Evolutionary conservation across 2,329 filamentous ascomycete species (phyloP).

Genomic region (Monosporascus sp.): DNA sequence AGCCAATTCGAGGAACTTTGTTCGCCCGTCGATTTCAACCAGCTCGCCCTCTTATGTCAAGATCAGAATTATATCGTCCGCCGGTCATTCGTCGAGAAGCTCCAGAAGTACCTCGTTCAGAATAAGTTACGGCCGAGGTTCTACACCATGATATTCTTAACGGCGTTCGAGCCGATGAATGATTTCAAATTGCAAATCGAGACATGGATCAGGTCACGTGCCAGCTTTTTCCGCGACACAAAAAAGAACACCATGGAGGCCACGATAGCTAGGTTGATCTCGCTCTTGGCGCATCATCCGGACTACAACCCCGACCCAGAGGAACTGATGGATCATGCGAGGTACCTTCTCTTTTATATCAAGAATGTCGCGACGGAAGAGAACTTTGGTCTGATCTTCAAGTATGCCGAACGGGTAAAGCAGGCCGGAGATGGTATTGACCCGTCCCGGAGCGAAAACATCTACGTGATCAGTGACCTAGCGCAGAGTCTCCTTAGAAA

Average conservation of each 20-base stretch:
- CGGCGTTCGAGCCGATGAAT: constrained; percentile 81
- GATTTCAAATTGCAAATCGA: constrained; percentile 69
- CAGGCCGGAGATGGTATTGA: constrained; percentile 77
- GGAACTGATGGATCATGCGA: constrained; percentile 74
- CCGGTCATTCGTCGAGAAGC: constrained; percentile 70
- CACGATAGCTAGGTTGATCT: constrained; percentile 75
- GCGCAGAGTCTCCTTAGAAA: constrained; percentile 75
- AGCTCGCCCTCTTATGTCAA: constrained; percentile 74
- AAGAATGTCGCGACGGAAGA: constrained; percentile 76
- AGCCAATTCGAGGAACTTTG: constrained; percentile 74
- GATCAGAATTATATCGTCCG: constrained; percentile 72
- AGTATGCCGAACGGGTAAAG: constrained; percentile 89
- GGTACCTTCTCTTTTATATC: constrained; percentile 88
- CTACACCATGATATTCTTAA: constrained; percentile 84
- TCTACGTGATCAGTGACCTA: constrained; percentile 86
- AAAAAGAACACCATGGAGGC: constrained; percentile 70
- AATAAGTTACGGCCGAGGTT: constrained; percentile 68
- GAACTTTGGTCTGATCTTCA: constrained; percentile 84
- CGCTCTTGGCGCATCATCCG: constrained; percentile 86
- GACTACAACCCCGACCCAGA: constrained; percentile 68
- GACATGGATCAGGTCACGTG: constrained; percentile 84
- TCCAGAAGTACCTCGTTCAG: constrained; percentile 85
- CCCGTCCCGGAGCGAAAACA: constrained; percentile 60
- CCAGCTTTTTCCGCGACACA: constrained; percentile 56
- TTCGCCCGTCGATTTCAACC: constrained; percentile 69